Base-by-base conservation (phyloP, 1,139 yeast genomes). In the Diutina sp. region DNA sequence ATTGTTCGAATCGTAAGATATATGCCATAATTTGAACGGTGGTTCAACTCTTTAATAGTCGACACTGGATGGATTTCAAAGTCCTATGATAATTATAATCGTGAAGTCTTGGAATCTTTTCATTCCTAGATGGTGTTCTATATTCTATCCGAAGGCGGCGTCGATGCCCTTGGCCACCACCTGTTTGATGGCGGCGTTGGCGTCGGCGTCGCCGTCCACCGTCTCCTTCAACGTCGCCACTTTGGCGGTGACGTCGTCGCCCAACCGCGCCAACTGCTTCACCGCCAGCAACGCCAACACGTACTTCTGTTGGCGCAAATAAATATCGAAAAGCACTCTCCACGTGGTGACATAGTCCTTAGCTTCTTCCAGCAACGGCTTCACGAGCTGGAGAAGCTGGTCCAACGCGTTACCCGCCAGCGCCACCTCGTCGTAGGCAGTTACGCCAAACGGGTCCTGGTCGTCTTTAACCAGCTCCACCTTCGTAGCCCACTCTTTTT, bases 391-490 rank as follows among this genome's bases (percentile, higher is more conserved):
- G 47, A 64, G 68, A 55, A 76, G 65, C 47, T 67, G 64, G 18
- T 69, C 74, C 55, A 74, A 66, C 6, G 38, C 30, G 55, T 61
- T 59, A 58, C 67, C 64, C 57, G 64, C 60, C 59, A 72, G 63
- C 48, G 29, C 25, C 41, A 44, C 45, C n/a, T 68, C 72, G n/a
- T 64, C 61, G 54, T 77, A 63, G 16, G 73, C 59, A 46, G 70
- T 69, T n/a, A 69, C 66, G 8, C 84, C 85, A 56, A 80, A 69
- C 1, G 81, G 77, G 65, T 81, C 85, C 12, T 65, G 61, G 61
- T 79, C 84, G 18, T 76, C 72, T 57, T 74, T 71, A 59, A 68
- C 76, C 48, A 77, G 71, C 62, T 72, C 77, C 41, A 76, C 80
- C 56, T 68, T 70, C 9, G 74, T 69, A 25, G 75, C 67, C 57